These are phyloP conservation scores for Diaporthe nobilis DNA, from an alignment of 2,329 filamentous ascomycete genomes.

Conservation along the genomic window DNA sequence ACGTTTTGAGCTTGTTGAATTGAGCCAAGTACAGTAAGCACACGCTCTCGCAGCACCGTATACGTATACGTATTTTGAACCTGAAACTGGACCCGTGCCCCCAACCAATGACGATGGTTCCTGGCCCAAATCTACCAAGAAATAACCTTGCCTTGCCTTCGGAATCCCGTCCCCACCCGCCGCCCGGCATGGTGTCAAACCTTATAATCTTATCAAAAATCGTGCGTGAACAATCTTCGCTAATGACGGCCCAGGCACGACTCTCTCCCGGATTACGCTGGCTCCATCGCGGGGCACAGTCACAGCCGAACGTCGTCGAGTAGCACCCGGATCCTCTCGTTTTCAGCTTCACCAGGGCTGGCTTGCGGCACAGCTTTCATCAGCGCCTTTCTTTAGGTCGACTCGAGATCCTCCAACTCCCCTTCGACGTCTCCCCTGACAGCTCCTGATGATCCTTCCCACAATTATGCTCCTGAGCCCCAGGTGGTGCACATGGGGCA, in stretches of 20 bases:
- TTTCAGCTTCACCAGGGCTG: slow-evolving; percentile 2
- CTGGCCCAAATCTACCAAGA: background rate
- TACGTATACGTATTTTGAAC: slow-evolving; percentile 11
- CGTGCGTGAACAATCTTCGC: background rate
- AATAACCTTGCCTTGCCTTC: slow-evolving; percentile 21
- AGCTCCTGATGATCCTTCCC: slow-evolving; percentile 30
- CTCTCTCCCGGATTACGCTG: background rate
- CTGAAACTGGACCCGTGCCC: slow-evolving; percentile 23
- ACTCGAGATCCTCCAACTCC: background rate
- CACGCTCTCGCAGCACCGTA: background rate
- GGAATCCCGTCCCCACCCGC: slow-evolving; percentile 13
- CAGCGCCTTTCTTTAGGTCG: background rate
- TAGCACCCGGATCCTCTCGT: slow-evolving; percentile 10
- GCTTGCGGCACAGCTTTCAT: slow-evolving; percentile 5
- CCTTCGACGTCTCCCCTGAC: slow-evolving; percentile 14
- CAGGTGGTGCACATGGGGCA: slow-evolving; percentile 23
- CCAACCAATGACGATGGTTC: slow-evolving; percentile 7
- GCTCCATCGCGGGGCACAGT: background rate
- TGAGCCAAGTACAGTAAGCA: background rate
- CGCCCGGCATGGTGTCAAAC: slow-evolving; percentile 21
- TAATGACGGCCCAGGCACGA: background rate
- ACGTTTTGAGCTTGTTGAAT: slow-evolving; percentile 9
- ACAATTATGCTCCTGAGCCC: slow-evolving; percentile 29
- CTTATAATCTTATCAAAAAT: slow-evolving; percentile 22
- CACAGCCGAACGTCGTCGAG: background rate